phyloP scores from a whole-genome alignment of 1,284 basidiomycete genomes.

The Moniliella sp. region DNA sequence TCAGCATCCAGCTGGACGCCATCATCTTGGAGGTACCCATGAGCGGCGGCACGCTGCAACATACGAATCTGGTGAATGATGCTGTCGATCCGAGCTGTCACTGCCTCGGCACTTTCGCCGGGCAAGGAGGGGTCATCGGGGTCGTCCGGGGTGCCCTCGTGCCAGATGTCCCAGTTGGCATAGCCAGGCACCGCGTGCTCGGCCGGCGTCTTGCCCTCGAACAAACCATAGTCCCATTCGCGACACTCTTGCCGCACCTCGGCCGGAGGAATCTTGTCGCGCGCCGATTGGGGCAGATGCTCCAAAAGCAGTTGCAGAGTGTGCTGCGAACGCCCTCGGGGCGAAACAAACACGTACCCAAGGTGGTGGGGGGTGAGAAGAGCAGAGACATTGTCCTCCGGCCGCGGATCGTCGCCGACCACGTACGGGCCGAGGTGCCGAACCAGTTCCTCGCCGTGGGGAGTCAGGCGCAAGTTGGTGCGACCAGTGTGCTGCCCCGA shows the following conservation, averaged over 20 bases:
- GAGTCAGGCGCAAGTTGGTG: constrained; percentile 22
- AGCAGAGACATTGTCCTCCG: constrained; percentile 6
- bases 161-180: constrained; percentile 28
- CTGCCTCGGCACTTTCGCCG: constrained; percentile 22
- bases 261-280: constrained; percentile 7
- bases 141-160: constrained; percentile 22
- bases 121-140: constrained; percentile 12
- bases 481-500: constrained; percentile 28
- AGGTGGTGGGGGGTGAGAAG: constrained; percentile 18
- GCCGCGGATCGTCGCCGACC: constrained; percentile 8
- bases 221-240: constrained; percentile 32
- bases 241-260: constrained; percentile 17
- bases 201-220: constrained; percentile 16
- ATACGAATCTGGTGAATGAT: constrained; percentile 18
- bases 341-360: constrained; percentile 19
- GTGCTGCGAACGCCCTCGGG: constrained; percentile 13
- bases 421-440: constrained; percentile 16
- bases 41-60: constrained; percentile 11
- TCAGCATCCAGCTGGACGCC: too few species aligned
- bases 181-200: not conserved
- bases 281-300: constrained; percentile 8
- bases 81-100: constrained; percentile 19
- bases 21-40: constrained; percentile 6
- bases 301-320: constrained; percentile 21
- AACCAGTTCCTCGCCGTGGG: constrained; percentile 23